phyloP scores from a whole-genome alignment of 2,329 filamentous ascomycete genomes.

The Cladosporium sp. region DNA sequence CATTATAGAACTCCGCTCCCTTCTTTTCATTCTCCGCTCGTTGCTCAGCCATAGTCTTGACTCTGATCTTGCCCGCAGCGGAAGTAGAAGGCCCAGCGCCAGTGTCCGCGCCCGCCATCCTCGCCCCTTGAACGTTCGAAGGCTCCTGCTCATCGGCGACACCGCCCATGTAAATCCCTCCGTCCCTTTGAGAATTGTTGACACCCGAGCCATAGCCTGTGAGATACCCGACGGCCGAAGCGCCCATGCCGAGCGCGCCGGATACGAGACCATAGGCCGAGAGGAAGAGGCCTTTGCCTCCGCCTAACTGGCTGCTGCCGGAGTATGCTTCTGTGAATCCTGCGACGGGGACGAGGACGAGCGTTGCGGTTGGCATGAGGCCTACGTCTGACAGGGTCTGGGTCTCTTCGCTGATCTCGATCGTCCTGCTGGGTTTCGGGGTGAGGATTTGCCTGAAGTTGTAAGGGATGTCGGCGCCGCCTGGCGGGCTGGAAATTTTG shows the following conservation, averaged over 20 bases:
- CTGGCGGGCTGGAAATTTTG: conserved; percentile 51
- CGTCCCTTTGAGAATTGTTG: background rate
- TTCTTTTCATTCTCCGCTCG: conserved; percentile 29
- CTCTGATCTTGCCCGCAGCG: conserved; percentile 30
- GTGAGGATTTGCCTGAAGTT: conserved; percentile 80
- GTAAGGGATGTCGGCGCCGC: conserved; percentile 54
- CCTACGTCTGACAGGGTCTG: conserved; percentile 65
- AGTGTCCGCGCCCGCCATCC: conserved; percentile 17
- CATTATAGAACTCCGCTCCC: conserved; percentile 73
- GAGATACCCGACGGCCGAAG: conserved; percentile 29
- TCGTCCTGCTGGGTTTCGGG: conserved; percentile 68
- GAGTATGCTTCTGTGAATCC: conserved; percentile 58
- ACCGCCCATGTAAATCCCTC: conserved; percentile 24
- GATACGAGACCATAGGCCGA: conserved; percentile 34
- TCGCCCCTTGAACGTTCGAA: conserved; percentile 21
- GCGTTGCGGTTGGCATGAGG: conserved; percentile 72
- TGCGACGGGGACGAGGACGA: conserved; percentile 72
- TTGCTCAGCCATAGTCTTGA: conserved; percentile 46
- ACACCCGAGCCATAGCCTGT: conserved; percentile 16
- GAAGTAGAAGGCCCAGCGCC: conserved; percentile 12
- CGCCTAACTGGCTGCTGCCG: conserved; percentile 22
- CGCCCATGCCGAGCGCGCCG: conserved; percentile 31
- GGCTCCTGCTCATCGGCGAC: conserved; percentile 21
- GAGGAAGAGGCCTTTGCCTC: conserved; percentile 29
- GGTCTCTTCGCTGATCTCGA: conserved; percentile 71